Evolutionary conservation across 176 grass and related monocot species (phyloP), one percentile per base, ranked within the genome.

Genomic region (Raddia distichophylla): DNA sequence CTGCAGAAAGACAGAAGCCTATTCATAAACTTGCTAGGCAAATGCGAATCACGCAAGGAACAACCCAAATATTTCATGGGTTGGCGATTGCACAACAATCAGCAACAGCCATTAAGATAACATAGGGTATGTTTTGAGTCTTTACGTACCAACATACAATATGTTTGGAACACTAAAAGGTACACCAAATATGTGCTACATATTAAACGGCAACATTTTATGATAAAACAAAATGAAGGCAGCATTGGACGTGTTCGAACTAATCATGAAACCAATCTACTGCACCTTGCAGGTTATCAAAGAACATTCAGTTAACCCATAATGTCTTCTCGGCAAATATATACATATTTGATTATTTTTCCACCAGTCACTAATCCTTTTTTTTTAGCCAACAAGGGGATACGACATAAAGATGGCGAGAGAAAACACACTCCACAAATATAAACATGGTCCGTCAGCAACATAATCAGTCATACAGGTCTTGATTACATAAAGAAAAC

Each of bases 401-500:
- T 65, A 60, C 5, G 5, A 14, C 40, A 33, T 33, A 73, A 48
- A 62, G 14, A n/a, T 73, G 16, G 32, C 61, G 44, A 10, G 12
- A 75, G 42, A 22, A 40, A 48, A 80, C 40, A 5, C 34, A 84
- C 9, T 69, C 63, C 34, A 27, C 54, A 84, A 37, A 65, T 66
- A 84, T 68, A 68, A 79, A 84, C 69, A 53, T 20, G 42, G 11
- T 64, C 77, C 72, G 14, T 82, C 18, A 77, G 35, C 37, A 81
- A 43, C 64, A 61, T 50, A 42, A 62, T 40, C 83, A 82, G 67
- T 68, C 73, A 77, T 70, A 86, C 73, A 72, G 15, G 33, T 68
- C 56, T 53, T 60, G 72, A 61, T 82, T 86, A 78, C 58, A 73
- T 60, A 72, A 45, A 77, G 5, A 47, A 81, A 86, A 64, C n/a